Percentiles rank a stretch among this genome's conserved stretches.
phyloP scores from a whole-genome alignment of 495 filamentous ascomycete species.

The Daldinia decipiens region DNA sequence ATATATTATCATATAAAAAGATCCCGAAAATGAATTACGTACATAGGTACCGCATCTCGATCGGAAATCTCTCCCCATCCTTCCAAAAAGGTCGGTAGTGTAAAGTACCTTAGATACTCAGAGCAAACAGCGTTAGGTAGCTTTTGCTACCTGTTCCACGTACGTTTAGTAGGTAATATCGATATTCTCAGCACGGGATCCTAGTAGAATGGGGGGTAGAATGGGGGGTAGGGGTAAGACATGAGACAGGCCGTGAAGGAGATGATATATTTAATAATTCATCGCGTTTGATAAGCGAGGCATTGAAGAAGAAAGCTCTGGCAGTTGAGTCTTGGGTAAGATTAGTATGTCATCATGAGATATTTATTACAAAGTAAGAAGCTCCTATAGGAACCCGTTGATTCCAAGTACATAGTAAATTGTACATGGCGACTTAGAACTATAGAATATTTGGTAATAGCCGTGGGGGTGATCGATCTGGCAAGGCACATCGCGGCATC shows the following conservation, averaged over 20 bases:
- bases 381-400: background rate
- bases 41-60: background rate
- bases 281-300: background rate
- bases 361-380: too few relatives aligned
- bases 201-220: background rate
- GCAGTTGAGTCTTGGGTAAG: background rate
- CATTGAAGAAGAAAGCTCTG: background rate
- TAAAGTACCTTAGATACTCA: background rate
- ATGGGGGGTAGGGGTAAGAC: background rate
- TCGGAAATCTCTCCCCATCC: background rate
- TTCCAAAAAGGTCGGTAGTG: background rate
- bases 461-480: background rate
- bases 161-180: background rate
- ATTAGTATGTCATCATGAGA: background rate
- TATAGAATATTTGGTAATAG: background rate
- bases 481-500: background rate
- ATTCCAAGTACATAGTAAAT: background rate
- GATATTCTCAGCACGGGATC: background rate
- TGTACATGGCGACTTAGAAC: background rate
- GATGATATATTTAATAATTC: background rate
- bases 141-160: background rate
- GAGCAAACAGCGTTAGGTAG: background rate
- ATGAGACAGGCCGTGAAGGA: background rate
- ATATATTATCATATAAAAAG: background rate
- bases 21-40: too few relatives aligned